These are phyloP conservation scores for Plasmodium yoelii DNA, from an alignment of 169 alveolate genomes.

Conservation along the genomic window DNA sequence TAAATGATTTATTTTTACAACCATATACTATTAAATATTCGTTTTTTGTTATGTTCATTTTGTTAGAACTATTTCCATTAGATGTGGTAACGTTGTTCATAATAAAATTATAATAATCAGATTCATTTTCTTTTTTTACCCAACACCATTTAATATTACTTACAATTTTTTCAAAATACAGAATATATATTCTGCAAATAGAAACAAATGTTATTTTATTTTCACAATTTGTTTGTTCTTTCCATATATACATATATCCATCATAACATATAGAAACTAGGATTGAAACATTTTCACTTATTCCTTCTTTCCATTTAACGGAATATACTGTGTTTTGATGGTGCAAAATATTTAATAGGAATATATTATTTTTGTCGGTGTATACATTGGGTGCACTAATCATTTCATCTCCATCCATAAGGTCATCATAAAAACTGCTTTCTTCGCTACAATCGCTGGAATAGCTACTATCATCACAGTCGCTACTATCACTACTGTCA, in stretches of 20 bases:
- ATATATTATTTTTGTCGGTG: conserved; percentile 33
- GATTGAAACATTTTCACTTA: conserved; percentile 26
- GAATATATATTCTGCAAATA: conserved; percentile 56
- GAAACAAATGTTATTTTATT: conserved; percentile 66
- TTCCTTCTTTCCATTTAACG: conserved; percentile 60
- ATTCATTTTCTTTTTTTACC: conserved; percentile 38
- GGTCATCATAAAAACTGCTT: not conserved
- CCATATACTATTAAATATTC: conserved; percentile 74
- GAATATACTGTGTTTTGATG: conserved; percentile 61
- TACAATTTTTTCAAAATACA: conserved; percentile 18
- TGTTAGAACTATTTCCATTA: conserved; percentile 9
- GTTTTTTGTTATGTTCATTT: conserved; percentile 26
- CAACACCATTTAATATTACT: conserved; percentile 62
- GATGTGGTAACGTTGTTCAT: not conserved
- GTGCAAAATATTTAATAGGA: conserved; percentile 46
- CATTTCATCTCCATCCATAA: not conserved
- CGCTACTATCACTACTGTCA: not conserved
- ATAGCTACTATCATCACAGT: not conserved
- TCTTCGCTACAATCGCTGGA: not conserved
- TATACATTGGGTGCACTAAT: conserved; percentile 27
- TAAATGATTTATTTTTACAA: conserved; percentile 7
- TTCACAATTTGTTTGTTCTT: conserved; percentile 44
- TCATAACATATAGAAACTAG: conserved; percentile 56
- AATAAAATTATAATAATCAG: conserved; percentile 5
- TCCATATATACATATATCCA: conserved; percentile 76